Evolutionary conservation across 257 asterid species (phyloP), one percentile per base, ranked within the genome.

Genomic region (Coffea eugenioides): DNA sequence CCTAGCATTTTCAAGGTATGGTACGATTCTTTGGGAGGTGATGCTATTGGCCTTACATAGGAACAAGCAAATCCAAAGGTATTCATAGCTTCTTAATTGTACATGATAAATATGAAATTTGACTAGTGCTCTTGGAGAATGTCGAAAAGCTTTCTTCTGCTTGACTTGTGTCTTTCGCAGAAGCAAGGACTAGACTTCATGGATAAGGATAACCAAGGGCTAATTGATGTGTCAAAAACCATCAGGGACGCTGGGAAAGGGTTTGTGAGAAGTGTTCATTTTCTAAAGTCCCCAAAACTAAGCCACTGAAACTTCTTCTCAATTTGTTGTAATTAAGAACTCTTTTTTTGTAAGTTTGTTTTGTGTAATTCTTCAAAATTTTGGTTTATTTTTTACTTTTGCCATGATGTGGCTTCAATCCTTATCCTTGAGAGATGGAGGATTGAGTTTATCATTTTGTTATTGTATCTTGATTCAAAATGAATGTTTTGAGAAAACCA

Each of bases 21-120:
- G 99, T 91, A 88, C 54, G 98, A 96, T 87, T 86, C 91, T 31
- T 83, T 91, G 81, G 99, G 99, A 79, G 98, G 98, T 41, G 99
- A 94, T 76, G 97, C 97, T 77, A 85, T 94, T 79, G 99, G 98
- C 80, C 95, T 96, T 59, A 96, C 99, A 23, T 88, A 88, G 82
- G 90, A 86, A 82, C 85, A 80, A 84, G 83, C 79, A 59, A 79
- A 45, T 78, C 84, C 86, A 31, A 91, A 92, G 98, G 99, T 91
- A 87, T 80, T 65, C 77, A 65, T 59, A 36, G 10, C 61, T 6
- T 14, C 61, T 23, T 13, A 18, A 41, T 20, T 20, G 65, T 57
- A 11, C 23, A 78, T 36, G 11, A 8, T 18, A 71, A 46, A 18
- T 12, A 41, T 46, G 13, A 62, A 62, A 62, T 23, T 67, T 20